Conservation (phyloP, 805 yeast species). For the Wickerhamiella occidentalis region DNA sequence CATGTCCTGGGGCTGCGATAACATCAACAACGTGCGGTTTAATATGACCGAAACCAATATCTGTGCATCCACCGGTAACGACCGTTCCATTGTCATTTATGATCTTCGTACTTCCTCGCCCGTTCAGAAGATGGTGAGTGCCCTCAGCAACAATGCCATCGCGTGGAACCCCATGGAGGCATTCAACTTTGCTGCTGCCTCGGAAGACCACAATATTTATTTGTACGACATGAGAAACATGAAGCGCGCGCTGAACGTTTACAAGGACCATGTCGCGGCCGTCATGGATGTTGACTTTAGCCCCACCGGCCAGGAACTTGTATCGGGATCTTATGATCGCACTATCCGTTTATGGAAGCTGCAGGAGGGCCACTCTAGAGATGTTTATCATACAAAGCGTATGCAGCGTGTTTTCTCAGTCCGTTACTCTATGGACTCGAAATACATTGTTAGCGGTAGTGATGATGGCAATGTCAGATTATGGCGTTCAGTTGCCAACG, state of each 20-base stretch:
- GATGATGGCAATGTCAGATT: slow-evolving; percentile 92
- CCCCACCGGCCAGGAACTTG: slow-evolving; percentile 94
- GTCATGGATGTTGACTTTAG: slow-evolving; percentile 90
- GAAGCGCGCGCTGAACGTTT: slow-evolving; percentile 67
- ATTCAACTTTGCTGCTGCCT: slow-evolving; percentile 78
- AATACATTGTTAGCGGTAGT: slow-evolving; percentile 77
- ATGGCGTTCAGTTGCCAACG: slow-evolving; percentile 85
- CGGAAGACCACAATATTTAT: slow-evolving; percentile 90
- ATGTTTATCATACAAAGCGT: slow-evolving; percentile 89
- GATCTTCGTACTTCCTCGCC: slow-evolving; percentile 87
- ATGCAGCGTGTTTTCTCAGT: slow-evolving; percentile 91
- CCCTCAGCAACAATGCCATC: slow-evolving; percentile 70
- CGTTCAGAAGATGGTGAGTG: slow-evolving; percentile 75
- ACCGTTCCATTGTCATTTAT: slow-evolving; percentile 79
- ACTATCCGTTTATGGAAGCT: slow-evolving; percentile 71
- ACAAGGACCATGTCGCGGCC: slow-evolving; percentile 91
- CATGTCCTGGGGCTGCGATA: slow-evolving; percentile 95
- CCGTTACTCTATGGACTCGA: slow-evolving; percentile 77
- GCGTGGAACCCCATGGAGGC: slow-evolving; percentile 99
- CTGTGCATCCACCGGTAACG: slow-evolving; percentile 73
- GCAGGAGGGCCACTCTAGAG: slow-evolving; percentile 83
- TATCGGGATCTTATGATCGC: slow-evolving; percentile 89
- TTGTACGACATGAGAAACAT: slow-evolving; percentile 94
- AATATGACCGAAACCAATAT: slow-evolving; percentile 83
- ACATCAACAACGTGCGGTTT: slow-evolving; percentile 67